phyloP scores from a whole-genome alignment of 805 yeast species.

The Tetrapisispora fleetii region DNA sequence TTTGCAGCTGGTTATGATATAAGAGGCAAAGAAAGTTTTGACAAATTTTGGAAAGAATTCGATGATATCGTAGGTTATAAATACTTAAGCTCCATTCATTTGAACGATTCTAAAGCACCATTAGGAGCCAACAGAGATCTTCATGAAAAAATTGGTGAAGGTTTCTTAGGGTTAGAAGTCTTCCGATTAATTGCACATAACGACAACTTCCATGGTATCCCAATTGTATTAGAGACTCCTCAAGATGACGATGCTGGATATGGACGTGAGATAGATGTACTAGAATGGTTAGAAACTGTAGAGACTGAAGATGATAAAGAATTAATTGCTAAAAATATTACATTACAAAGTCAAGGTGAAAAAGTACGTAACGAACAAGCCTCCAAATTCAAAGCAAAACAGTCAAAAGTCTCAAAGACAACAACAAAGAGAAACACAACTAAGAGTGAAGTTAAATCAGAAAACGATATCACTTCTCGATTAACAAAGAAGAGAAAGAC shows the following conservation, averaged over 20 bases:
- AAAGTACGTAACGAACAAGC: conserved; percentile 61
- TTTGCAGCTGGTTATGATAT: conserved; percentile 96
- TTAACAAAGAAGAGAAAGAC: conserved; percentile 11
- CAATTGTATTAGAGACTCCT: conserved; percentile 85
- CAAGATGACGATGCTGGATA: conserved; percentile 56
- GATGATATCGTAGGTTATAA: conserved; percentile 66
- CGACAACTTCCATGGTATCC: conserved; percentile 50
- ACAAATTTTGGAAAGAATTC: conserved; percentile 64
- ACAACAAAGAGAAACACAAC: conserved; percentile 8
- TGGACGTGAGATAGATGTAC: conserved; percentile 71
- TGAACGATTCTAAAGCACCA: conserved; percentile 94
- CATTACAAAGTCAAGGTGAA: conserved; percentile 50
- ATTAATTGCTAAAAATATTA: conserved; percentile 37
- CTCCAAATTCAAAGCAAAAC: conserved; percentile 53
- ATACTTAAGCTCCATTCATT: conserved; percentile 70
- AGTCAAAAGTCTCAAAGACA: conserved; percentile 24
- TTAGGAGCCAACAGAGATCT: conserved; percentile 81
- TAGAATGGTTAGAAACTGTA: conserved; percentile 60
- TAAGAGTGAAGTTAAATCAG: conserved; percentile 4
- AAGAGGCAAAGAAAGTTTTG: conserved; percentile 45
- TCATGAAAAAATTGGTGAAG: conserved; percentile 83
- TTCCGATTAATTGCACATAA: conserved; percentile 72
- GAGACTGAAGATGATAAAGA: conserved; percentile 42
- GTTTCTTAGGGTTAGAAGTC: conserved; percentile 79
- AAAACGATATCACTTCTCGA: conserved; percentile 14